Conservation (phyloP, 192 early-diverging fungal species). For the Umbelopsis vinacea region DNA sequence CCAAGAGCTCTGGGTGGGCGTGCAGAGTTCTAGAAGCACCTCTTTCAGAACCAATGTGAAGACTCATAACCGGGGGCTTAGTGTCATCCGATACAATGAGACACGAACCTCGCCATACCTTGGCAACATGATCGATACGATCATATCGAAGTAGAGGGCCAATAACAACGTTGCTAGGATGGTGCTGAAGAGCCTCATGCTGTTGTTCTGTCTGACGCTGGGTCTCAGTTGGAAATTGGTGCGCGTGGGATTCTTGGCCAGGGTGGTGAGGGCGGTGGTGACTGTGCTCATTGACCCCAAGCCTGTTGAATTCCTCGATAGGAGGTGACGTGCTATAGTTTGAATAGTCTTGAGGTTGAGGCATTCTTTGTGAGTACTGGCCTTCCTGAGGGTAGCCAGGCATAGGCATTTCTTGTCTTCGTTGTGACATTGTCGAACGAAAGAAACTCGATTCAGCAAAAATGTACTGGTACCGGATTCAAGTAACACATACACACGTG, state of each 20-base stretch:
- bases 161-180: conserved; percentile 4
- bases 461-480: neutral
- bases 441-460: neutral
- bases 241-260: neutral
- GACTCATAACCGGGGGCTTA: conserved; percentile 23
- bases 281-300: neutral
- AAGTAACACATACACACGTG: conserved; percentile 10
- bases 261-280: conserved; percentile 12
- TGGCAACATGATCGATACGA: conserved; percentile 33
- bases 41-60: neutral
- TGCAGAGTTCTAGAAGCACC: conserved; percentile 22
- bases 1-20: conserved; percentile 28
- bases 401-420: conserved; percentile 8
- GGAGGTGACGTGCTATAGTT: neutral
- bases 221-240: neutral
- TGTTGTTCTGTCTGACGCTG: conserved; percentile 10
- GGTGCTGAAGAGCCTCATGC: neutral
- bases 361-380: neutral
- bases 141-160: conserved; percentile 46
- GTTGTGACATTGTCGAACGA: neutral
- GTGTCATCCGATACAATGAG: conserved; percentile 37
- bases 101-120: conserved; percentile 39
- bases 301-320: conserved; percentile 5
- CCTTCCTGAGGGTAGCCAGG: conserved; percentile 4
- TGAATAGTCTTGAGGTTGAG: neutral